Base-by-base conservation (phyloP, 164 flowering plant genomes). In the Aristolochia fimbriata region DNA sequence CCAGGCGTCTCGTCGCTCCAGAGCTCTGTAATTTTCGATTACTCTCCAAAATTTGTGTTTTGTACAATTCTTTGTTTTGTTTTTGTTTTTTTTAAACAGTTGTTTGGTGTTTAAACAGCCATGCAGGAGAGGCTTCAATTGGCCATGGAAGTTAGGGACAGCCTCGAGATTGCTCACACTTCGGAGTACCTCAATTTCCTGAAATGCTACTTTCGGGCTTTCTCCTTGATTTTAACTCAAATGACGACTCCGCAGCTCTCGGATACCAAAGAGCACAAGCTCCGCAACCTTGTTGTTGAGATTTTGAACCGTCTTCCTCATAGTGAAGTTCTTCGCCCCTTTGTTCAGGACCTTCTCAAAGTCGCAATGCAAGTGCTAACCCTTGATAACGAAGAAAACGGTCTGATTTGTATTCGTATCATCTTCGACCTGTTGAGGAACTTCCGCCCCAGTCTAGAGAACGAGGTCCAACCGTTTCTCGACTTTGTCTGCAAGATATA, bases 301-400 rank as follows among this genome's bases (percentile, higher is more conserved):
- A 83, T 91, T 15, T 86, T 94, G 15, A 94, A 85, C 60, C 86
- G 99, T 19, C 78, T 94, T 11, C 99, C 99, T 11, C 96, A 91
- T 53, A 85, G 85, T 48, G 99, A 94, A 55, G 97, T 88, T 25
- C 95, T 94, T 51, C 80, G 99, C 3, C 99, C 99, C 30, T 91
- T 85, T 63, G 99, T 94, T 47, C 93, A 88, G 78, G 96, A 94
- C 67, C 83, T 94, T 27, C 75, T 94, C 59, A 91, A 87, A 74
- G 87, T 94, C 4, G 93, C 99, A 21, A 80, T 94, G 86, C 97
- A 91, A 58, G 97, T 94, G 15, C 88, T 94, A 7, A 91, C 95
- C 21, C 61, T 80, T 0, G 99, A 94, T 62, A 91, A 94, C 62
- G 99, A 94, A 66, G 99, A 91, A 64, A 94, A 91, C 61, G 99